phyloP scores from a whole-genome alignment of 306 rosid genomes.

The Hylodesmum podocarpum region DNA sequence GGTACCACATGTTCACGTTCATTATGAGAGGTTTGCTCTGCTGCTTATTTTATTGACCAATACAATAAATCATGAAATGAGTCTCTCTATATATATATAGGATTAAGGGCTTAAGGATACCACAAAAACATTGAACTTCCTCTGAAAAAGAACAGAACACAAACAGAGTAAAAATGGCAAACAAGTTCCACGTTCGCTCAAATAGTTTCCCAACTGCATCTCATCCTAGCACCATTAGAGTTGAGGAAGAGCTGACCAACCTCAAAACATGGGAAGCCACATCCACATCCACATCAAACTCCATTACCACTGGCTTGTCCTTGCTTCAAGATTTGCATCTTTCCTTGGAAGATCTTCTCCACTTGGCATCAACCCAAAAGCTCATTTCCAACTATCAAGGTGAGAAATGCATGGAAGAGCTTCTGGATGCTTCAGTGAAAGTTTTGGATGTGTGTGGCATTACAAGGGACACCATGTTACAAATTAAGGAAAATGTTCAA shows the following conservation, averaged over 20 bases:
- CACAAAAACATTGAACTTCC: constrained; percentile 10
- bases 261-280: constrained; percentile 48
- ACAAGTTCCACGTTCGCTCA: constrained; percentile 50
- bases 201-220: constrained; percentile 71
- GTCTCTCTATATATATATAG: constrained; percentile 28
- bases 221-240: constrained; percentile 56
- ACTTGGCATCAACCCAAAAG: constrained; percentile 58
- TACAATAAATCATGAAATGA: not conserved
- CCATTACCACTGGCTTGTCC: constrained; percentile 41
- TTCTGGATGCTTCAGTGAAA: constrained; percentile 62
- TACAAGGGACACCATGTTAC: constrained; percentile 50
- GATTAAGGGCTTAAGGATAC: not conserved
- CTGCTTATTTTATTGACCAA: not conserved
- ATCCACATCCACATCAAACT: constrained; percentile 34
- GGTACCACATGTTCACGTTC: constrained; percentile 37
- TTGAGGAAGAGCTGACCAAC: constrained; percentile 57
- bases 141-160: not conserved
- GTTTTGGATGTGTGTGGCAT: constrained; percentile 67
- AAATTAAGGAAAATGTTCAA: constrained; percentile 53
- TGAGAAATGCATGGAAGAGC: constrained; percentile 46
- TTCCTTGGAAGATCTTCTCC: constrained; percentile 59
- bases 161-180: constrained; percentile 45
- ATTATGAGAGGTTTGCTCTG: not conserved
- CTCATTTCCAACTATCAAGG: constrained; percentile 40
- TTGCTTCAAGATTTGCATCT: constrained; percentile 46